These are phyloP conservation scores for Drechslerella dactyloides DNA, from an alignment of 2,329 filamentous ascomycete species.

Conservation along the genomic window DNA sequence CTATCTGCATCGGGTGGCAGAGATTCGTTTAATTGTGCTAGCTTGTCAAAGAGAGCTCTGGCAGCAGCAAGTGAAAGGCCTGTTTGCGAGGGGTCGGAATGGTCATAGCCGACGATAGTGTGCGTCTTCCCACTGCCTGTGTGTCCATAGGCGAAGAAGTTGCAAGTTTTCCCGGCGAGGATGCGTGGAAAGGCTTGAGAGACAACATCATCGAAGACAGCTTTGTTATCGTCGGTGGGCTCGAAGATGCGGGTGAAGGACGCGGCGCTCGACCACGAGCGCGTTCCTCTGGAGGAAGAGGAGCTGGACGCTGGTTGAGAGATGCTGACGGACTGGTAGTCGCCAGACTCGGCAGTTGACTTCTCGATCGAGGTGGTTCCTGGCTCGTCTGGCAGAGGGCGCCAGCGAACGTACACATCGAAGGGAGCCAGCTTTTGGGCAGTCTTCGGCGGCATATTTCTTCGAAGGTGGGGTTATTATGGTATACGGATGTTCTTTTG, in stretches of 20 bases:
- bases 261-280: slow-evolving; percentile 52
- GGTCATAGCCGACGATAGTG: slow-evolving; percentile 60
- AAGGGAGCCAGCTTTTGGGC: slow-evolving; percentile 25
- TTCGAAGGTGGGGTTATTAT: neutral
- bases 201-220: slow-evolving; percentile 56
- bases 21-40: slow-evolving; percentile 55
- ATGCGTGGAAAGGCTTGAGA: slow-evolving; percentile 57
- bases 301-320: slow-evolving; percentile 16
- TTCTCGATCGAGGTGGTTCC: slow-evolving; percentile 26
- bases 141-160: slow-evolving; percentile 61
- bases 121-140: slow-evolving; percentile 60
- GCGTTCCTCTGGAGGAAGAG: slow-evolving; percentile 31
- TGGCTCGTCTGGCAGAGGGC: slow-evolving; percentile 37
- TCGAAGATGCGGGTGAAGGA: slow-evolving; percentile 56
- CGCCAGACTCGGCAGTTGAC: slow-evolving; percentile 5
- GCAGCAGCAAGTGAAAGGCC: slow-evolving; percentile 59
- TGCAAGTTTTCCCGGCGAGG: slow-evolving; percentile 58
- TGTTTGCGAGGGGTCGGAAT: slow-evolving; percentile 56
- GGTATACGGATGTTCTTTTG: neutral
- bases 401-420: slow-evolving; percentile 44
- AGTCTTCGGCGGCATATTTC: slow-evolving; percentile 29
- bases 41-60: slow-evolving; percentile 54
- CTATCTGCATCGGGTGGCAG: neutral
- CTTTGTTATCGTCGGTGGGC: slow-evolving; percentile 52
- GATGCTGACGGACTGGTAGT: slow-evolving; percentile 29